phyloP scores from a whole-genome alignment of 2,329 filamentous ascomycete species.

The Trichoderma koningii region DNA sequence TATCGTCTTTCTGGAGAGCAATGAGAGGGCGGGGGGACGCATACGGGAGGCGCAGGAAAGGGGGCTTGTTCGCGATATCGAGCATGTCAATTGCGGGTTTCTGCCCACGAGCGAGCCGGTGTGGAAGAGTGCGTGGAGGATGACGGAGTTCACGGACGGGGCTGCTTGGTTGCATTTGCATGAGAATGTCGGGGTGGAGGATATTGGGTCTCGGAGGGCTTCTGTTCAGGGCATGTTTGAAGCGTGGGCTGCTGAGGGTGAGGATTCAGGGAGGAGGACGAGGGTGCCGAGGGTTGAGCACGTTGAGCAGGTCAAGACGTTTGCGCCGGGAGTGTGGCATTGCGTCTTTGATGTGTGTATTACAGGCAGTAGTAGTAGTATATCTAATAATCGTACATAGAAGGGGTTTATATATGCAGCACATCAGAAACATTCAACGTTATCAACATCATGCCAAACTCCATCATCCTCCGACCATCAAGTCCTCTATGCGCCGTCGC shows the following conservation, averaged over 20 bases:
- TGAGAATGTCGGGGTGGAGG: conserved; percentile 62
- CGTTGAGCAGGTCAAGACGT: conserved; percentile 68
- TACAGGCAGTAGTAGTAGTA: conserved; percentile 33
- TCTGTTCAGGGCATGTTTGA: conserved; percentile 54
- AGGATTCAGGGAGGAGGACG: conserved; percentile 7
- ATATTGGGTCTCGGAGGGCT: conserved; percentile 49
- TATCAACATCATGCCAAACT: neutral
- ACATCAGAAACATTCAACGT: conserved; percentile 7
- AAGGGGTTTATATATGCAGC: neutral
- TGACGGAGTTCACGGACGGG: conserved; percentile 41
- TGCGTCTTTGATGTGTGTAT: conserved; percentile 67
- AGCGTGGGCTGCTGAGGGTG: conserved; percentile 35
- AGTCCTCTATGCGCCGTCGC: neutral
- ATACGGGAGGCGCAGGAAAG: conserved; percentile 42
- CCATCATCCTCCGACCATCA: neutral
- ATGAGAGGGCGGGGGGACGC: conserved; percentile 53
- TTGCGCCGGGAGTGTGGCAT: conserved; percentile 69
- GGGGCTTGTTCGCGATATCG: conserved; percentile 44
- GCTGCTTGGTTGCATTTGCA: conserved; percentile 64
- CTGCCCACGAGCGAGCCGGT: conserved; percentile 58
- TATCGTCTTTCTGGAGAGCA: conserved; percentile 70
- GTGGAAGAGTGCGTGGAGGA: conserved; percentile 56
- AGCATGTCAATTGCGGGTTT: conserved; percentile 66
- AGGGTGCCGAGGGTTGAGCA: conserved; percentile 49
- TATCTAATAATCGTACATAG: conserved; percentile 33